Base-by-base conservation (phyloP, 148 eudicot genomes). In the Heliosperma pusillum region DNA sequence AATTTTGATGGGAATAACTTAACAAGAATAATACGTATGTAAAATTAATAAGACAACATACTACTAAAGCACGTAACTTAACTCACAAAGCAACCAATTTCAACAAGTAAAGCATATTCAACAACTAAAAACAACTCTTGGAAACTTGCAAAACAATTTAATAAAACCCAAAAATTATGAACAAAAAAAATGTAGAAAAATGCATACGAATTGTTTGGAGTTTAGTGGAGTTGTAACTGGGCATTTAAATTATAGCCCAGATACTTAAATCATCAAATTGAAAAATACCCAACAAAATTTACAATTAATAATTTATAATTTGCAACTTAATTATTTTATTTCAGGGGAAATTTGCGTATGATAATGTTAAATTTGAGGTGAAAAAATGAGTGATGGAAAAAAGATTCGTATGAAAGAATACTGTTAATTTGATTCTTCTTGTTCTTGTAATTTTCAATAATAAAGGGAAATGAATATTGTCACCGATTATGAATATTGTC, bases 181-280 rank as follows among this genome's bases (percentile, higher is more conserved):
- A 40, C 11, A 66, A 70, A 56, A 20, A 13, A 22, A 26, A 16
- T 4, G 16, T 10, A 56, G 10, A 20, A 10, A 68, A 66, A 2
- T 29, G 80, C 91, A 80, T 86, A 86, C 90, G 78, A 81, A 90
- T 79, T 57, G 62, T 71, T 59, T 27, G 87, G 42, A 85, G 57
- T 30, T 73, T 53, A 62, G 57, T 68, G 30, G 74, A 65, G 74
- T 79, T 55, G 76, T 79, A 60, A 79, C 80, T 79, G 24, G 74
- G 75, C 84, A 66, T 80, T 72, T 57, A 50, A 24, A 55, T 72
- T 22, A 63, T 42, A 80, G 21, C 66, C 45, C 66, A 24, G 47
- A 65, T 64, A 50, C 82, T 76, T 74, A 86, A 85, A 70, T 61
- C 77, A 79, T 76, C 74, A 70, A 80, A 75, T 10, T 1, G 6